Conservation (phyloP, 148 eudicot species). For the Nyssa sinensis region DNA sequence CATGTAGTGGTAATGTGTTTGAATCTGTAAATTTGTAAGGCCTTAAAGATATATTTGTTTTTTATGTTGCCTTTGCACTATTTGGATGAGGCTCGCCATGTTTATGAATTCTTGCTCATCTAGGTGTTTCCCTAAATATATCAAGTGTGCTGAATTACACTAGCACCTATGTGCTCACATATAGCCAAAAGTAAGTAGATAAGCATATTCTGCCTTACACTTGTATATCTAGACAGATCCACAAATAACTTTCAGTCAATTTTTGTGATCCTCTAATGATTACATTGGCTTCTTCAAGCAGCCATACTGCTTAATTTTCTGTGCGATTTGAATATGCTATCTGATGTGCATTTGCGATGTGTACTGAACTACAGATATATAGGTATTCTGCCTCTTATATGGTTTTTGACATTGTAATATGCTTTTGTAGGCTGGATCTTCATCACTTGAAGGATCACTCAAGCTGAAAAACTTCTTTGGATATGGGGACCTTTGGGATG, state of each 20-base stretch:
- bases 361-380: not conserved
- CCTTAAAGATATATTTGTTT: no score
- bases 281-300: not conserved
- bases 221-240: no score
- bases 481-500: constrained; percentile 87
- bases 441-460: constrained; percentile 75
- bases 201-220: no score
- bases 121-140: no score
- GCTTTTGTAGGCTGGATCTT: constrained; percentile 74
- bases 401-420: constrained; percentile 10
- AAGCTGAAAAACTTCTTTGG: constrained; percentile 84
- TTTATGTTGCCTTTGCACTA: no score
- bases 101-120: no score
- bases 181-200: no score
- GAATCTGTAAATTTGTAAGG: no score
- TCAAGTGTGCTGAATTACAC: no score
- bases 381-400: not conserved
- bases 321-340: not conserved
- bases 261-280: not conserved
- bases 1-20: no score
- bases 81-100: no score
- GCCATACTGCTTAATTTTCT: constrained; percentile 8
- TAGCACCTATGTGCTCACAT: no score
- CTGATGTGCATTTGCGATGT: not conserved
- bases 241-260: not conserved